A percentile compares a stretch with the other conserved stretches of the same genome.
phyloP scores from a whole-genome alignment of 495 filamentous ascomycete genomes.

The Podospora didyma region DNA sequence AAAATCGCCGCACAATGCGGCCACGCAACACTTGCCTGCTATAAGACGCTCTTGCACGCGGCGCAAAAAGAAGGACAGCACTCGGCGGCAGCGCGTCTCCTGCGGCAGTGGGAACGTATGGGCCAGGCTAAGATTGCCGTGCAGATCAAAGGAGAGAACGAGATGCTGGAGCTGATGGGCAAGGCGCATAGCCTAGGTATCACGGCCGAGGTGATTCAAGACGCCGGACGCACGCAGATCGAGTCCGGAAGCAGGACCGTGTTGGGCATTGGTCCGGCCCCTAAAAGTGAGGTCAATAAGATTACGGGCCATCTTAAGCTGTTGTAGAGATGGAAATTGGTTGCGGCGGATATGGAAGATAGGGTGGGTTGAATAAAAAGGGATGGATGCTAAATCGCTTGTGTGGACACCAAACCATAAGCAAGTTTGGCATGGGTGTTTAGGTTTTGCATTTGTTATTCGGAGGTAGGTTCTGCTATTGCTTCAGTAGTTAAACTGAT shows the following conservation, averaged over 20 bases:
- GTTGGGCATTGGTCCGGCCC: constrained; percentile 81
- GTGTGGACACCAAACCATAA: too few relatives aligned
- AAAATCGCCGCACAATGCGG: constrained; percentile 96
- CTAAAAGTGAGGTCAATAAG: constrained; percentile 78
- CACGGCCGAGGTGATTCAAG: constrained; percentile 81
- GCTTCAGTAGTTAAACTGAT: too few relatives aligned
- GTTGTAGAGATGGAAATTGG: constrained; percentile 44
- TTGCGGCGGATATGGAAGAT: background rate
- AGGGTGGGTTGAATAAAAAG: constrained; percentile 1
- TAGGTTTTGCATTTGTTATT: too few relatives aligned
- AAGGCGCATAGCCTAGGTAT: constrained; percentile 79
- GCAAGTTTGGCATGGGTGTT: too few relatives aligned
- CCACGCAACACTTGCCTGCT: constrained; percentile 96
- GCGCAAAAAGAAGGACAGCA: constrained; percentile 37
- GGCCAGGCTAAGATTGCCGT: constrained; percentile 93
- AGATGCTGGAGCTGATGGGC: constrained; percentile 70
- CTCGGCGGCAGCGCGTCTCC: constrained; percentile 55
- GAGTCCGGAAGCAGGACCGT: constrained; percentile 88
- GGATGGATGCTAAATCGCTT: too few relatives aligned
- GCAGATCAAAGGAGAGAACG: constrained; percentile 79
- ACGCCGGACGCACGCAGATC: constrained; percentile 97
- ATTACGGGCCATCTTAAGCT: constrained; percentile 89
- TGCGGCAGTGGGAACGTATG: constrained; percentile 74
- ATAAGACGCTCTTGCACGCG: constrained; percentile 70
- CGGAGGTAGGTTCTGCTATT: too few relatives aligned